A percentile compares a stretch with the other conserved stretches of the same genome.
phyloP scores from a whole-genome alignment of 129 eudicot species.

The Silybum marianum region DNA sequence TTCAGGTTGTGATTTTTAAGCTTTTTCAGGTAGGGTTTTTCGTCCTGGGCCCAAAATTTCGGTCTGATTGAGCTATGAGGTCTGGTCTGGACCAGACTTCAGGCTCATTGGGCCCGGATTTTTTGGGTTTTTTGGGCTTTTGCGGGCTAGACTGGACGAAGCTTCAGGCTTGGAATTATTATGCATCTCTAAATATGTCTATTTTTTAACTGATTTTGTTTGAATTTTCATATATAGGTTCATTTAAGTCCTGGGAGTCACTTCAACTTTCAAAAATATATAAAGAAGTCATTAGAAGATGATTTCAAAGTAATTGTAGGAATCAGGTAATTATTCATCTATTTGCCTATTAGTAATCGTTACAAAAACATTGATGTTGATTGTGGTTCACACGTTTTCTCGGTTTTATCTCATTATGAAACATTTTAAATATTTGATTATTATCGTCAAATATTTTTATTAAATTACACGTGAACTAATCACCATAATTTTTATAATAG shows the following conservation, averaged over 20 bases:
- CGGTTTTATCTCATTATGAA: neutral
- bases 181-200: neutral
- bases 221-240: slow-evolving; percentile 38
- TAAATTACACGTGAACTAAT: neutral
- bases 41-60: neutral
- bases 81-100: neutral
- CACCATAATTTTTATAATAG: neutral
- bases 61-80: neutral
- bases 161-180: neutral
- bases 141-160: no score
- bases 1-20: no score
- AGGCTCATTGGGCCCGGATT: neutral
- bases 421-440: neutral
- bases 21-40: neutral
- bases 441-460: neutral
- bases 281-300: slow-evolving; percentile 83
- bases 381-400: neutral
- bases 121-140: no score
- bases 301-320: slow-evolving; percentile 90
- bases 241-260: slow-evolving; percentile 81
- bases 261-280: slow-evolving; percentile 86
- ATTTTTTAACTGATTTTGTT: neutral
- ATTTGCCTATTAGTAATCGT: neutral
- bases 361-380: neutral
- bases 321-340: slow-evolving; percentile 55